Base-by-base conservation (phyloP, 1,284 basidiomycete genomes). In the Cutaneotrichosporon daszewskae region DNA sequence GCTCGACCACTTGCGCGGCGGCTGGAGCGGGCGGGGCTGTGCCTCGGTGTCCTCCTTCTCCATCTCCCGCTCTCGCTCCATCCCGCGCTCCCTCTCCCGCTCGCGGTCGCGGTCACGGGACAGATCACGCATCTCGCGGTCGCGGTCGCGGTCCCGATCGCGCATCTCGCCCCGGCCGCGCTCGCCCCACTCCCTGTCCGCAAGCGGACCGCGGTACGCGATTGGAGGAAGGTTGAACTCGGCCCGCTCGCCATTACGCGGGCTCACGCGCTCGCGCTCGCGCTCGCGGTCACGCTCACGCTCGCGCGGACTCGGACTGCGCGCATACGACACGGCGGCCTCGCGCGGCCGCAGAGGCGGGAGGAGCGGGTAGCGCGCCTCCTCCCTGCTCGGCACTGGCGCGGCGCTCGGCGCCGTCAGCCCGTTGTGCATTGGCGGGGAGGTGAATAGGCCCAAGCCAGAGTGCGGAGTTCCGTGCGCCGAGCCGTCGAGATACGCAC, bases 331-430 rank as follows among this genome's bases (percentile, higher is more conserved):
- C 28, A 33, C 18, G 18, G 23, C n/a, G 23, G 24, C 22, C 9
- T 16, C 34, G 26, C 27, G 37, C 1, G 57, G 53, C 19, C 54
- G 53, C 19, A 58, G 45, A 3, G 58, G 58, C 9, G 60, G 56
- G 8, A 57, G 47, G 10, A 43, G 38, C 5, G 57, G 51, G 45
- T 47, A 52, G n/a, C 50, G 45, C 40, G 39, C 13, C 28, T 31
- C 28, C n/a, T n/a, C n/a, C n/a, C n/a, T n/a, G n/a, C n/a, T n/a
- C n/a, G n/a, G n/a, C n/a, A n/a, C n/a, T n/a, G n/a, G n/a, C n/a
- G n/a, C n/a, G n/a, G n/a, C n/a, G n/a, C n/a, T n/a, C n/a, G n/a
- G n/a, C n/a, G n/a, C n/a, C 14, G 9, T n/a, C 14, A 16, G 28
- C 14, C 13, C 8, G 26, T 27, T 27, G 28, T n/a, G 14, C 28